These are phyloP conservation scores for Urtica urens DNA, from an alignment of 306 rosid genomes.

Conservation along the genomic window DNA sequence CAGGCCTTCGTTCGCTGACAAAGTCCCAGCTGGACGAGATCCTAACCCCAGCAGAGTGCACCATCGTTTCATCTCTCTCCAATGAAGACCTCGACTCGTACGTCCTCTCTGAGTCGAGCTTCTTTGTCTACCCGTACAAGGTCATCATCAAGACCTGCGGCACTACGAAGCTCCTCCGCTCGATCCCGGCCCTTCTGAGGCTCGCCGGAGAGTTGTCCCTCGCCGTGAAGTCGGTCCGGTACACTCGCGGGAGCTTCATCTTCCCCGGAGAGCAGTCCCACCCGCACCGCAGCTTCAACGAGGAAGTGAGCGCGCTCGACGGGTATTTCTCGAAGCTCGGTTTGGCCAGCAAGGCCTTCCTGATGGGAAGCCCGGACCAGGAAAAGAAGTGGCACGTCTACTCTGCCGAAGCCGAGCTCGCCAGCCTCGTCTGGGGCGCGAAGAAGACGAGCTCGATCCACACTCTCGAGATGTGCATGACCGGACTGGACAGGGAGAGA, in stretches of 20 bases:
- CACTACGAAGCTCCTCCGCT: conserved; percentile 73
- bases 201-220: conserved; percentile 48
- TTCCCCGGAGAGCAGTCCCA: conserved; percentile 75
- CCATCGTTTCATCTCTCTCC: conserved; percentile 69
- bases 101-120: conserved; percentile 92
- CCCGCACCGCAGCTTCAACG: conserved; percentile 71
- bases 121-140: conserved; percentile 68
- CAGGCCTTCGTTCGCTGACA: conserved; percentile 63
- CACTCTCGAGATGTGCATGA: conserved; percentile 92
- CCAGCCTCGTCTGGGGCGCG: conserved; percentile 21
- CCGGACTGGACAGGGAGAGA: conserved; percentile 51
- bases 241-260: conserved; percentile 82
- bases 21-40: conserved; percentile 66
- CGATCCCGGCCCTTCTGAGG: conserved; percentile 68
- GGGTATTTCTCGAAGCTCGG: conserved; percentile 58
- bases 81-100: conserved; percentile 76
- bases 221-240: conserved; percentile 64
- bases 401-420: conserved; percentile 43
- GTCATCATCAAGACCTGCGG: conserved; percentile 90
- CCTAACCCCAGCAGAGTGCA: conserved; percentile 78
- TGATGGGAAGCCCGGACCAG: conserved; percentile 53
- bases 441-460: conserved; percentile 29
- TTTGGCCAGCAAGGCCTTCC: conserved; percentile 48
- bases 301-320: conserved; percentile 70
- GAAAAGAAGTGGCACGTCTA: conserved; percentile 77